Percentiles rank a stretch among this genome's conserved stretches.
Evolutionary conservation across 2,329 filamentous ascomycete species (phyloP).

Genomic region (Colletotrichum zoysiae): DNA sequence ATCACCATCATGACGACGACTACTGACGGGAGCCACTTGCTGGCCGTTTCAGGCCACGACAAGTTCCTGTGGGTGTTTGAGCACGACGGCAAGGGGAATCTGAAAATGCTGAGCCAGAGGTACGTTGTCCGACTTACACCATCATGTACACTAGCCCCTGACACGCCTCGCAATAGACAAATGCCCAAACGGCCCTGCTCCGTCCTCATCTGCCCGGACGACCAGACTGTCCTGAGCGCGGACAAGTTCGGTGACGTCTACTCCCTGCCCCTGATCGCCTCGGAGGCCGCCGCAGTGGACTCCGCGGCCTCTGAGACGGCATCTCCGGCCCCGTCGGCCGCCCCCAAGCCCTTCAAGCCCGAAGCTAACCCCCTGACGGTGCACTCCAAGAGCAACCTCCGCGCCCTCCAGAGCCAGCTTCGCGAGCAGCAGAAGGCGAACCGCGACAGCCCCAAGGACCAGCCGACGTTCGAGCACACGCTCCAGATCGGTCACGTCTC

Average conservation of each 20-base stretch:
- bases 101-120: slow-evolving; percentile 80
- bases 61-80: slow-evolving; percentile 89
- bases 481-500: slow-evolving; percentile 94
- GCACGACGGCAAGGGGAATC: slow-evolving; percentile 69
- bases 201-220: slow-evolving; percentile 76
- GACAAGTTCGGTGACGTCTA: slow-evolving; percentile 99
- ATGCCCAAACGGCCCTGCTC: slow-evolving; percentile 94
- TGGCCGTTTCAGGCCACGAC: slow-evolving; percentile 90
- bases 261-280: slow-evolving; percentile 77
- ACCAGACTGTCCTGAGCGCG: slow-evolving; percentile 80
- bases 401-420: slow-evolving; percentile 70
- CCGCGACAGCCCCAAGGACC: slow-evolving; percentile 50
- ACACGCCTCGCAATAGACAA: slow-evolving; percentile 60
- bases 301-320: slow-evolving; percentile 37
- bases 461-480: slow-evolving; percentile 76
- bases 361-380: slow-evolving; percentile 71
- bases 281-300: slow-evolving; percentile 40
- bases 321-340: slow-evolving; percentile 32
- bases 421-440: slow-evolving; percentile 43
- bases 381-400: slow-evolving; percentile 73
- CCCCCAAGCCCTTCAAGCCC: slow-evolving; percentile 56
- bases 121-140: slow-evolving; percentile 51
- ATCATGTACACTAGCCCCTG: slow-evolving; percentile 46
- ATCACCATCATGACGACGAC: slow-evolving; percentile 78
- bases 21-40: slow-evolving; percentile 73